Evolutionary conservation across 768 basidiomycete species (phyloP), one percentile per base, ranked within the genome.

Genomic region (Hortiboletus campestris): DNA sequence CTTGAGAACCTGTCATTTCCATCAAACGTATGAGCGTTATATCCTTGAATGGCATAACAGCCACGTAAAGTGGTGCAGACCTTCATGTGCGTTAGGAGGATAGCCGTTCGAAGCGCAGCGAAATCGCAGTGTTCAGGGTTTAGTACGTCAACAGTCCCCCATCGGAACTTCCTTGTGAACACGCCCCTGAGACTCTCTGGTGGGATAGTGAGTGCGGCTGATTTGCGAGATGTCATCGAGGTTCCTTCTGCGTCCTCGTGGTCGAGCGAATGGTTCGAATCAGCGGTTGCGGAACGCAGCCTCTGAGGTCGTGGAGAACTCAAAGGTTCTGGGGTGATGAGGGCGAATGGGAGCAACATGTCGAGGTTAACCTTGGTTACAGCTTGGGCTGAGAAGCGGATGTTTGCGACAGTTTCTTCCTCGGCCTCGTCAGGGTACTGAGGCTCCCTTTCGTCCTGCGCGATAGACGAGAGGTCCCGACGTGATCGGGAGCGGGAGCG

Each of bases 101-200:
- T 82, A 49, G 89, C 86, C 14, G 91, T 92, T 59, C 91, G 82
- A 70, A 97, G 74, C 58, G 89, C 85, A 38, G 88, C 81, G 69
- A 93, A 94, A 72, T 97, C 94, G 62, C 90, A 94, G 60, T 96
- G 93, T 29, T 78, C 79, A 49, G 92, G 90, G 71, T 91, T 79
- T 46, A 94, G 81, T 52, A 94, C 91, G 70, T 94, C 89, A 56
- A 95, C 80, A 43, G 81, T 88, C 35, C 94, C 94, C 94, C 94
- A 96, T 62, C 91, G 76, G 70, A 88, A 95, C 67, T 82, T 85
- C 59, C 93, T 76, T 34, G 83, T 77, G 67, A 93, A 93, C 51
- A 88, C 78, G 46, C 91, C 89, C 72, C 80, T 82, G 67, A 91
- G 72, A 67, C 85, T 81, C 20, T 84, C 83, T 22, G 86, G 88